A percentile compares a stretch with the other conserved stretches of the same genome.
phyloP scores from a whole-genome alignment of 2,329 filamentous ascomycete species.

The Trichoderma simmonsii region DNA sequence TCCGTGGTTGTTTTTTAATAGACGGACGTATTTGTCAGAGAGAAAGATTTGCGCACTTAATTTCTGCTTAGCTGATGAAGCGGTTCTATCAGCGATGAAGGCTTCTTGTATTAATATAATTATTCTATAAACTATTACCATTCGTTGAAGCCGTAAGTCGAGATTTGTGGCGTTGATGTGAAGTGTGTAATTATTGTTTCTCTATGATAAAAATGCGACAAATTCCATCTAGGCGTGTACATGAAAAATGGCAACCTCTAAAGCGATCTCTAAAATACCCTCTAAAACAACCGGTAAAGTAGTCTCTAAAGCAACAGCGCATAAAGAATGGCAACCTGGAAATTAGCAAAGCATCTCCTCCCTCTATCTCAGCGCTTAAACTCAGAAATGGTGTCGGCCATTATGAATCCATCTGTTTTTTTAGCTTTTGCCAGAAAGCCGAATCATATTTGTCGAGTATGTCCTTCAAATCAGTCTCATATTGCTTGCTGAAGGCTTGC shows the following conservation, averaged over 20 bases:
- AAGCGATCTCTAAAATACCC: too few relatives aligned
- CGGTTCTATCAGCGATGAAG: background rate
- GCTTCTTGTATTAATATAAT: background rate
- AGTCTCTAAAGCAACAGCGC: too few relatives aligned
- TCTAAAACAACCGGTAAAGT: too few relatives aligned
- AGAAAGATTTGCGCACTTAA: background rate
- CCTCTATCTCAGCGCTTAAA: background rate
- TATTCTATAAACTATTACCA: background rate
- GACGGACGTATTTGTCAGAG: background rate
- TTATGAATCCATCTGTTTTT: background rate
- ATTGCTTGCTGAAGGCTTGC: background rate
- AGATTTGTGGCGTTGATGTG: background rate
- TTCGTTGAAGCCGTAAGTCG: too few relatives aligned
- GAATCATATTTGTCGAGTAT: background rate
- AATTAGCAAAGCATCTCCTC: background rate
- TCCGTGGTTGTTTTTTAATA: background rate
- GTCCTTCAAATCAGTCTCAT: background rate
- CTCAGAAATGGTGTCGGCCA: background rate
- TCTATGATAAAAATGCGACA: background rate
- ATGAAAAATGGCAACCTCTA: background rate
- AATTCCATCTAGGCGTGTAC: background rate
- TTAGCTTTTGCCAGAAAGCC: background rate
- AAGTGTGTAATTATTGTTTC: background rate
- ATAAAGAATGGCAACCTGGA: too few relatives aligned
- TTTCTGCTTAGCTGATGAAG: background rate